Evolutionary conservation across 768 basidiomycete species (phyloP), one percentile per base, ranked within the genome.

Genomic region (Leucocoprinus leucothites): DNA sequence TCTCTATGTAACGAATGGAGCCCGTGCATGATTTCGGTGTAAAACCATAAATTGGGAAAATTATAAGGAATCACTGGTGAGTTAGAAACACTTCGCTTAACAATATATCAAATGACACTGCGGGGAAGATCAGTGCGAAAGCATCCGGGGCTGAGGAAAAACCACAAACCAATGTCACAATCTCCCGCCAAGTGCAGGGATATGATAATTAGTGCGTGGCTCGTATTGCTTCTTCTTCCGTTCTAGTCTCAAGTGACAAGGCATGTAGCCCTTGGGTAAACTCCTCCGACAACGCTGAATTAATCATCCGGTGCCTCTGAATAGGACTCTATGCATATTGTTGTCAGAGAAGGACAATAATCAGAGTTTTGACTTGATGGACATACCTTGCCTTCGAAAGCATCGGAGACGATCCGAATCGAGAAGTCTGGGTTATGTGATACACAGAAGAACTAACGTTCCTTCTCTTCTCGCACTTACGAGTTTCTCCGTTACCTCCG

Each of bases 221-320:
- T 14, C 24, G 44, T 48, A 38, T 22, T 22, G 25, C 60, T 61
- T 82, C 91, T 56, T 79, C 77, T 48, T 77, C 73, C 8, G 90
- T 91, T 69, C 80, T 85, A 14, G 91, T 89, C 54, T 82, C 82
- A 62, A 94, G 69, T 14, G 87, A 88, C 40, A 94, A 72, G 0
- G 91, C 85, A 63, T 94, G 91, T 26, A 94, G 68, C 3, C 91
- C 90, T 55, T 77, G 74, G 22, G 79, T 66, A 44, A 94, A 72
- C 65, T 94, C 89, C 28, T 87, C 84, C 18, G 85, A 77, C 28
- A 94, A 74, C 2, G 85, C 82, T 6, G 81, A 75, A 67, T 92
- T 85, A 45, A 94, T 79, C 74, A 93, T 79, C 45, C 90, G 80
- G 70, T 94, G 91, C 46, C 91, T 82, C 65, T 91, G 87, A 73